Evolutionary conservation across 2,329 filamentous ascomycete species (phyloP), one percentile per base, ranked within the genome.

Genomic region (Cytospora mali): DNA sequence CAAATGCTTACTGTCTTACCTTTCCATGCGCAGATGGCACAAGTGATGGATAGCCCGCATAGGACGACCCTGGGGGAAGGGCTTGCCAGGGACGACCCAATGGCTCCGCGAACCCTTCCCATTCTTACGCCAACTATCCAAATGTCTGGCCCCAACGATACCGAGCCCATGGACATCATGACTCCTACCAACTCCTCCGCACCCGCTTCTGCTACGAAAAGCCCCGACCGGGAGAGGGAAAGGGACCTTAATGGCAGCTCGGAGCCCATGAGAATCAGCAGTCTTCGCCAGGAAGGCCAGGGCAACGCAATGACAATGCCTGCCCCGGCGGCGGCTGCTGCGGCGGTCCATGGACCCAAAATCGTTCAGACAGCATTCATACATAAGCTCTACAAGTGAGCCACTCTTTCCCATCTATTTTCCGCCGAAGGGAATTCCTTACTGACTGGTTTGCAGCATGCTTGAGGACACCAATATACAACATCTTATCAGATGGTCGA

Each of bases 321-420:
- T 35, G 81, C 82, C 25, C 82, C 81, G 18, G 76, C 80, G 3
- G 77, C 81, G n/a, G 88, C 88, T 23, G 87, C 88, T 1, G 87
- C 90, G 6, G 89, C 89, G 54, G 89, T 93, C 58, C 92, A 96
- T 73, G 93, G 97, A 74, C 93, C 95, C 64, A 99, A 99, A 78
- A 94, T 97, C 51, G 93, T 98, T 18, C 95, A 99, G 79, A 98
- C 95, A 13, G 95, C 95, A 25, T 99, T 99, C 72, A 98, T 99
- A 68, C 95, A 99, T 77, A 99, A 99, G 77, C 86, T 99, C 39
- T 99, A 98, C 82, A 97, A 96, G 93, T 97, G 73, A 89, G 62
- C 42, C 61, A 33, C 21, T 42, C 50, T 25, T 27, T 21, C 1
- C 9, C 35, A 29, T 18, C 42, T n/a, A 25, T 53, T 10, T 27